Evolutionary conservation across 2,329 filamentous ascomycete genomes (phyloP), one percentile per base, ranked within the genome.

Genomic region (Microcyclosporella mali): DNA sequence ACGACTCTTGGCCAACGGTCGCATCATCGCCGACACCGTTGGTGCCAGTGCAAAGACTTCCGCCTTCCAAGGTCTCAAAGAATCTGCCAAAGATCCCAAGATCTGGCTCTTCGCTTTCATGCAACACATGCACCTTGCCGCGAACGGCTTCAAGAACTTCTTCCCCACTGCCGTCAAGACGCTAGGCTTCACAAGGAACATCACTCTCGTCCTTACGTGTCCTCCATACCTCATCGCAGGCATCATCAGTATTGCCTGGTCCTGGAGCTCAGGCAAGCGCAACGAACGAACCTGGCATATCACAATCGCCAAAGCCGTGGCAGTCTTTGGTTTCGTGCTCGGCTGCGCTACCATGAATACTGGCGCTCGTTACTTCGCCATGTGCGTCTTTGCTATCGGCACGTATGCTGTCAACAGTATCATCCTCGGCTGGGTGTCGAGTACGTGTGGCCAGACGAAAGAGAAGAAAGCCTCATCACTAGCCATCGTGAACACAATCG

Each of bases 51-150:
- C 63, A 18, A 67, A 65, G 32, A 68, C 65, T 4, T 71, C 64
- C 4, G 65, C 67, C 3, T 70, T 62, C 66, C 64, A 66, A 3
- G 74, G 75, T 2, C 65, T 77, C 21, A 69, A 69, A 53, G 67
- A 73, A 45, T 74, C 74, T 0, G 64, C 67, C 40, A 56, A 55
- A 10, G 75, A 79, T 45, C 71, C 69, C 50, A 66, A 72, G 40
- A 69, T 74, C 0, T 78, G 73, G 68, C 56, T 78, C 2, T 71
- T 77, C 48, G 70, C 68, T 4, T 61, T 77, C 28, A 77, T 77
- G 73, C 71, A 76, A 50, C 75, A 77, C 56, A 72, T 75, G 54
- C 73, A 78, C 54, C 59, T 77, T 10, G 71, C 70, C 1, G 72
- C 74, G 1, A 73, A 75, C 45, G 68, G 69, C 0, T 77, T 77